Conservation (phyloP, 176 grass and related monocot genomes). For the Stipa capillata region DNA sequence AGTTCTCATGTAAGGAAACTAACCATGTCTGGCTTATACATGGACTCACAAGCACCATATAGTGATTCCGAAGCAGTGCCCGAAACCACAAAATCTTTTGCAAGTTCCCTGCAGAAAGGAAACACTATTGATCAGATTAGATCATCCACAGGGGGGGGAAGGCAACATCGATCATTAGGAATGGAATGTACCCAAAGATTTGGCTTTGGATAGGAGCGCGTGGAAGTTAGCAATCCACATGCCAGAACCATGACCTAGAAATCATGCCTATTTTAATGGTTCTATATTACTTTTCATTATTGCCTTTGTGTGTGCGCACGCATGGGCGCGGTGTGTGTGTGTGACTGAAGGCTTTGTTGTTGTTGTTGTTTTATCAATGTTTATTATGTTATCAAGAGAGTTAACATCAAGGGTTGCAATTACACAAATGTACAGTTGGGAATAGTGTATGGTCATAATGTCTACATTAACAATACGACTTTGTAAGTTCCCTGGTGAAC, state of each 20-base stretch:
- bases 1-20: slow-evolving; percentile 2
- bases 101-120: slow-evolving; percentile 66
- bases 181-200: no score
- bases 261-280: no score
- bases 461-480: neutral
- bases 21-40: slow-evolving; percentile 98
- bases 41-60: slow-evolving; percentile 92
- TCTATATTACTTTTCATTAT: no score
- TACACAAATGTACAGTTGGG: neutral
- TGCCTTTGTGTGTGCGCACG: no score
- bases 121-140: slow-evolving; percentile 4
- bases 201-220: no score
- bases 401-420: neutral
- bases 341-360: no score
- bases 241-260: no score
- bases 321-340: no score
- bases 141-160: no score
- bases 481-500: neutral
- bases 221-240: no score
- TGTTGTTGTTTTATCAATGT: no score
- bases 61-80: slow-evolving; percentile 84
- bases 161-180: no score
- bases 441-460: neutral
- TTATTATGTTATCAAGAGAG: neutral
- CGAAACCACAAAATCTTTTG: slow-evolving; percentile 96